A percentile compares a stretch with the other conserved stretches of the same genome.
phyloP scores from a whole-genome alignment of 2,329 filamentous ascomycete genomes.

The Didymella segeticola region DNA sequence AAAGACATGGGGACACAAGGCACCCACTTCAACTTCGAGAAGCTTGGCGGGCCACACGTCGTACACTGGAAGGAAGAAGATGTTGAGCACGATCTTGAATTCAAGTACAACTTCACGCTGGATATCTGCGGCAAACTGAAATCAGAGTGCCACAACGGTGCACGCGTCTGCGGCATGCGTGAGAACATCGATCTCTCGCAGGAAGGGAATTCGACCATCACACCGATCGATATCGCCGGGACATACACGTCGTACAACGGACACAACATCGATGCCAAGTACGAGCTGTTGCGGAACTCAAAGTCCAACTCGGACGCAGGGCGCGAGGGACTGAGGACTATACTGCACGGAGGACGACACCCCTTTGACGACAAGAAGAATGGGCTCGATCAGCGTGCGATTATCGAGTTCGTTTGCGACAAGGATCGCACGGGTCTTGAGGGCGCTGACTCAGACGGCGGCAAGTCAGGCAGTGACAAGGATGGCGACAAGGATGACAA shows the following conservation, averaged over 20 bases:
- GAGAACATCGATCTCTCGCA: slow-evolving; percentile 60
- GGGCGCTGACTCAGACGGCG: slow-evolving; percentile 57
- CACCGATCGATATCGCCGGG: slow-evolving; percentile 77
- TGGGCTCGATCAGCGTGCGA: slow-evolving; percentile 69
- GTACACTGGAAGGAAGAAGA: slow-evolving; percentile 63
- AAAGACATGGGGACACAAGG: slow-evolving; percentile 65
- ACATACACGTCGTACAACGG: slow-evolving; percentile 63
- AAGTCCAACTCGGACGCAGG: slow-evolving; percentile 69
- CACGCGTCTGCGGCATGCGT: slow-evolving; percentile 79
- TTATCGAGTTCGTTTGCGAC: slow-evolving; percentile 88
- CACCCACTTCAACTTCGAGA: slow-evolving; percentile 68
- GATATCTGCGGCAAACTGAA: slow-evolving; percentile 76
- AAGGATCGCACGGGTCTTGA: slow-evolving; percentile 74
- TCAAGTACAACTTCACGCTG: slow-evolving; percentile 82
- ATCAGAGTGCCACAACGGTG: slow-evolving; percentile 70
- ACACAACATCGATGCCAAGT: slow-evolving; percentile 69
- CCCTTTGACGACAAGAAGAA: slow-evolving; percentile 56
- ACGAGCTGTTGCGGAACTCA: slow-evolving; percentile 70
- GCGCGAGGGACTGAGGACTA: slow-evolving; percentile 74
- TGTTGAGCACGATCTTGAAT: slow-evolving; percentile 56
- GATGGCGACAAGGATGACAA: slow-evolving; percentile 24
- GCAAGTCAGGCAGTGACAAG: slow-evolving; percentile 23
- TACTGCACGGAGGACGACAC: slow-evolving; percentile 67
- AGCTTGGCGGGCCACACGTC: slow-evolving; percentile 71
- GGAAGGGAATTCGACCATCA: slow-evolving; percentile 57